Evolutionary conservation across 192 early-diverging fungal species (phyloP).

Genomic region (Linnemannia hyalina): DNA sequence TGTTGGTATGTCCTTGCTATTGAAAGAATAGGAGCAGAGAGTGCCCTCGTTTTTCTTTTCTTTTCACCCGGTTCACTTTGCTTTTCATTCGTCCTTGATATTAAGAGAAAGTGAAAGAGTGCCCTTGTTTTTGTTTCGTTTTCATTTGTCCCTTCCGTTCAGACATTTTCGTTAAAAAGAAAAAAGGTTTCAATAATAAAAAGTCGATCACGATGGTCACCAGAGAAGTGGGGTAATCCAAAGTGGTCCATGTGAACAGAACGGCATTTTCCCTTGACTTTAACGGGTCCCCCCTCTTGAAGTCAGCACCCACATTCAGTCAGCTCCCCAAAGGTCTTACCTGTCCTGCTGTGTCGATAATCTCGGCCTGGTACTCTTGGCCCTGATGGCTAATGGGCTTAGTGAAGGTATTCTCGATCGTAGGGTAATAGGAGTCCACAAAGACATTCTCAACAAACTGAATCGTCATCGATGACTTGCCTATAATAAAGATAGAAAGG

Average conservation of each 20-base stretch:
- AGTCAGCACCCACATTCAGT: background rate
- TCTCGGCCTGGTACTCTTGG: slow-evolving; percentile 89
- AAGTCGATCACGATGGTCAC: background rate
- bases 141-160: background rate
- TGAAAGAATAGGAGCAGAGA: too few relatives aligned
- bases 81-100: background rate
- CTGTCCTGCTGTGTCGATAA: slow-evolving; percentile 97
- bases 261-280: background rate
- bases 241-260: background rate
- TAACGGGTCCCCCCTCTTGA: too few relatives aligned
- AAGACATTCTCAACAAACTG: slow-evolving; percentile 95
- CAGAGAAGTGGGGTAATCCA: background rate
- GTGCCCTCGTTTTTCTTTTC: too few relatives aligned
- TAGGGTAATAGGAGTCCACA: slow-evolving; percentile 94
- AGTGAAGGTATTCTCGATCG: slow-evolving; percentile 92
- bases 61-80: too few relatives aligned
- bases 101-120: too few relatives aligned
- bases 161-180: background rate
- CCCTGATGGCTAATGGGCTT: slow-evolving; percentile 87
- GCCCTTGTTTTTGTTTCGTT: background rate
- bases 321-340: slow-evolving; percentile 51
- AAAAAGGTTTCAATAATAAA: slow-evolving; percentile 5
- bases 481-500: slow-evolving; percentile 40
- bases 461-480: slow-evolving; percentile 91
- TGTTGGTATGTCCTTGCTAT: too few relatives aligned